phyloP scores from a whole-genome alignment of 768 basidiomycete species.

The Leccinum boreale region DNA sequence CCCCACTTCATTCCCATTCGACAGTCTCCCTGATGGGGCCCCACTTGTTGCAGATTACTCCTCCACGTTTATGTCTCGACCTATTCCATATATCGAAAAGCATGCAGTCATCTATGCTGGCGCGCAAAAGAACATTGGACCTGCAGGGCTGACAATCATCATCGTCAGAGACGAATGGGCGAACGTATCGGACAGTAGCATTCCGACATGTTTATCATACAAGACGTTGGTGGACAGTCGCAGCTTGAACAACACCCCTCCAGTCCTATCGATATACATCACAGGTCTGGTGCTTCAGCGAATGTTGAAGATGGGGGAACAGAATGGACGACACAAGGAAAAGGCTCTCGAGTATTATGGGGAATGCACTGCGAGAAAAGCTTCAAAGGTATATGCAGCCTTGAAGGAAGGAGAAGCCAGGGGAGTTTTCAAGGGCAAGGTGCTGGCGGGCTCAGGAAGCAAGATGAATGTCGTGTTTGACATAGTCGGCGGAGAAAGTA shows the following conservation, averaged over 20 bases:
- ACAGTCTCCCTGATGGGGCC: constrained; percentile 53
- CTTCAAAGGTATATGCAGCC: constrained; percentile 69
- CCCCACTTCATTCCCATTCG: constrained; percentile 78
- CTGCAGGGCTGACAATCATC: constrained; percentile 87
- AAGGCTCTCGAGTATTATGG: constrained; percentile 69
- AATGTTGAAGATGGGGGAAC: constrained; percentile 40
- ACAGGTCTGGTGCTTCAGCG: constrained; percentile 79
- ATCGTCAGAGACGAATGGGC: constrained; percentile 95
- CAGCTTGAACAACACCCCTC: constrained; percentile 91
- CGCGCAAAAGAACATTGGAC: constrained; percentile 97
- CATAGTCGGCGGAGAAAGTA: constrained; percentile 68
- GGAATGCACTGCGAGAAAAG: constrained; percentile 66
- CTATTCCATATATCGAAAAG: constrained; percentile 81
- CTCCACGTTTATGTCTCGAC: constrained; percentile 94
- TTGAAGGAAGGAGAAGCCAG: constrained; percentile 67
- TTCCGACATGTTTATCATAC: constrained; percentile 81
- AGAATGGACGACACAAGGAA: constrained; percentile 27
- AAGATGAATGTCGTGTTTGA: constrained; percentile 97
- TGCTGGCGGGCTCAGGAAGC: constrained; percentile 73
- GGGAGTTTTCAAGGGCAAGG: constrained; percentile 70
- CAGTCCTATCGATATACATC: constrained; percentile 89
- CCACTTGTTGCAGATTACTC: constrained; percentile 95
- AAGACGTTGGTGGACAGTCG: constrained; percentile 72
- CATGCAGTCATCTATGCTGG: constrained; percentile 96
- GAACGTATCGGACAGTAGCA: constrained; percentile 60